A percentile compares a stretch with the other conserved stretches of the same genome.
These are phyloP conservation scores for Centella asiatica DNA, from an alignment of 129 eudicot species.

Conservation along the genomic window DNA sequence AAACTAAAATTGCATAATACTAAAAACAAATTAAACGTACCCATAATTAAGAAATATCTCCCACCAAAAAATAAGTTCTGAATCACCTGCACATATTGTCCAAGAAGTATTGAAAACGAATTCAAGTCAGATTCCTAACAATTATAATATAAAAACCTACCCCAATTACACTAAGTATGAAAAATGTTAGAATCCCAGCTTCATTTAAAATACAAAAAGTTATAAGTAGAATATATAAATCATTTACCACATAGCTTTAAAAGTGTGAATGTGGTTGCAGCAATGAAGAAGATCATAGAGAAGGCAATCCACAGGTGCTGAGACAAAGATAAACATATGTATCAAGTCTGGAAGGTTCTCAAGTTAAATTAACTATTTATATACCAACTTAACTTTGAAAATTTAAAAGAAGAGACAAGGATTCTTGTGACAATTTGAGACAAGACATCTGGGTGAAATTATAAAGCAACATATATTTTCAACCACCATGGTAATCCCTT, in stretches of 20 bases:
- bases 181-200: not conserved
- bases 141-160: not conserved
- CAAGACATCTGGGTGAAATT: too few relatives aligned
- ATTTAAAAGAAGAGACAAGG: too few relatives aligned
- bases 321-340: constrained; percentile 9
- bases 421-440: too few relatives aligned
- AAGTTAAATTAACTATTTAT: not conserved
- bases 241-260: constrained; percentile 79
- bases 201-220: not conserved
- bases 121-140: too few relatives aligned
- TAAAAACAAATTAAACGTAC: constrained; percentile 25
- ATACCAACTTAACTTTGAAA: too few relatives aligned
- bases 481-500: too few relatives aligned
- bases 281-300: constrained; percentile 91
- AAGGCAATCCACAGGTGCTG: constrained; percentile 96
- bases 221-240: constrained; percentile 2
- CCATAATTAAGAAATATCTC: constrained; percentile 84
- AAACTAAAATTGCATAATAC: not conserved
- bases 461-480: too few relatives aligned
- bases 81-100: constrained; percentile 52
- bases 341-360: constrained; percentile 7
- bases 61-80: constrained; percentile 91
- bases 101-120: constrained; percentile 4
- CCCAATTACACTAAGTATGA: not conserved
- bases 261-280: constrained; percentile 75